Conservation (phyloP, 805 yeast species). For the Cyberlindnera saturnus region DNA sequence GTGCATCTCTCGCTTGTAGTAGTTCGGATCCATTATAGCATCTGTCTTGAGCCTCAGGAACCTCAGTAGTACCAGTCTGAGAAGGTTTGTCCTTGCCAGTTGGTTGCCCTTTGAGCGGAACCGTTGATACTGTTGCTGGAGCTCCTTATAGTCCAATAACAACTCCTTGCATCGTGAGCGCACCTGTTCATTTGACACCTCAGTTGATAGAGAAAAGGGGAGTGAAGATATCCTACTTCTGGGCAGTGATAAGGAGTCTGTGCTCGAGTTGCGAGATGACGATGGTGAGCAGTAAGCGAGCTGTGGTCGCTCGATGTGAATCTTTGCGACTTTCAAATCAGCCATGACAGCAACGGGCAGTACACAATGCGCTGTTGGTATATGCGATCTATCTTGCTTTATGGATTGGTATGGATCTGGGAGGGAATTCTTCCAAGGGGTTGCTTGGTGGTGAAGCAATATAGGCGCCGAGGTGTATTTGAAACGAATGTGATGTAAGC, state of each 20-base stretch:
- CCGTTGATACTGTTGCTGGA: constrained; percentile 6
- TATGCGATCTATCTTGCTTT: no score
- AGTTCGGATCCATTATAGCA: constrained; percentile 1
- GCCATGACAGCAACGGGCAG: neutral
- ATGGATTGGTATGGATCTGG: no score
- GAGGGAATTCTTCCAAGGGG: no score
- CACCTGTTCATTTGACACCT: constrained; percentile 5
- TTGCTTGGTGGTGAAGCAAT: no score
- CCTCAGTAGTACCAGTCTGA: constrained; percentile 7
- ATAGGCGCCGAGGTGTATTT: no score
- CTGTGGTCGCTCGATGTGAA: neutral
- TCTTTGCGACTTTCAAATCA: neutral
- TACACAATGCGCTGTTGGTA: no score
- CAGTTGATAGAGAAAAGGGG: constrained; percentile 5
- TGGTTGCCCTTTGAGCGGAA: constrained; percentile 4
- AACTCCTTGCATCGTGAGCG: constrained; percentile 8
- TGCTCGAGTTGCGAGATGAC: constrained; percentile 1
- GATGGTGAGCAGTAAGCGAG: neutral
- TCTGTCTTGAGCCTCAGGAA: constrained; percentile 9
- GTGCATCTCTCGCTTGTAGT: constrained; percentile 7
- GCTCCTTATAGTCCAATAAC: constrained; percentile 12
- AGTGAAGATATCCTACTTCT: constrained; percentile 4
- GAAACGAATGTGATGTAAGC: no score
- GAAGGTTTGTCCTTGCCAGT: constrained; percentile 6
- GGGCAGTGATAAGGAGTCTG: neutral